Evolutionary conservation across 176 grass and related monocot genomes (phyloP).

Genomic region (Triticum monococcum): DNA sequence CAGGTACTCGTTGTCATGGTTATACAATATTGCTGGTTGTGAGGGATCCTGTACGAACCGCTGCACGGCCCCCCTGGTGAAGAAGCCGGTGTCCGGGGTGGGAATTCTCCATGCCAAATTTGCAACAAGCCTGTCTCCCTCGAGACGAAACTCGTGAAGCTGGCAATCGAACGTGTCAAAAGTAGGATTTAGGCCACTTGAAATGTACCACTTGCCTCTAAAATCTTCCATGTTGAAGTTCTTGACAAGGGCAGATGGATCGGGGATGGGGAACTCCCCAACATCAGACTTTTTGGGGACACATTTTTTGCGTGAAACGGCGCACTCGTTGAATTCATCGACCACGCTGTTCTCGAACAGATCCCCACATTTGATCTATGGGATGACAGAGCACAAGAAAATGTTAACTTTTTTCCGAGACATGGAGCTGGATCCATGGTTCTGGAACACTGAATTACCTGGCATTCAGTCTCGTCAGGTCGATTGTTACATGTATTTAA

Average conservation of each 20-base stretch:
- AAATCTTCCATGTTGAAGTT: slow-evolving; percentile 91
- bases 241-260: slow-evolving; percentile 63
- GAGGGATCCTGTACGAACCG: slow-evolving; percentile 71
- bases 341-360: slow-evolving; percentile 92
- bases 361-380: slow-evolving; percentile 93
- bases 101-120: slow-evolving; percentile 79
- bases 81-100: slow-evolving; percentile 74
- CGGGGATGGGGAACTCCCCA: slow-evolving; percentile 80
- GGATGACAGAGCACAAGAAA: background rate
- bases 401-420: background rate
- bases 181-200: slow-evolving; percentile 88
- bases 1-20: slow-evolving; percentile 93
- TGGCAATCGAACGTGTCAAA: slow-evolving; percentile 95
- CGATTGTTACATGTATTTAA: slow-evolving; percentile 91
- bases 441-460: slow-evolving; percentile 48
- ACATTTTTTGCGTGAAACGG: slow-evolving; percentile 93
- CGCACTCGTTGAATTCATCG: slow-evolving; percentile 95
- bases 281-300: slow-evolving; percentile 83
- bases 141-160: slow-evolving; percentile 81
- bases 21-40: slow-evolving; percentile 81
- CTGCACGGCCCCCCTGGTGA: slow-evolving; percentile 69
- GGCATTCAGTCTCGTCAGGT: slow-evolving; percentile 96
- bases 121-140: slow-evolving; percentile 71
- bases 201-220: slow-evolving; percentile 91
- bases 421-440: background rate